Evolutionary conservation across 176 grass and related monocot species (phyloP), one percentile per base, ranked within the genome.

Genomic region (Chrysopogon serrulatus): DNA sequence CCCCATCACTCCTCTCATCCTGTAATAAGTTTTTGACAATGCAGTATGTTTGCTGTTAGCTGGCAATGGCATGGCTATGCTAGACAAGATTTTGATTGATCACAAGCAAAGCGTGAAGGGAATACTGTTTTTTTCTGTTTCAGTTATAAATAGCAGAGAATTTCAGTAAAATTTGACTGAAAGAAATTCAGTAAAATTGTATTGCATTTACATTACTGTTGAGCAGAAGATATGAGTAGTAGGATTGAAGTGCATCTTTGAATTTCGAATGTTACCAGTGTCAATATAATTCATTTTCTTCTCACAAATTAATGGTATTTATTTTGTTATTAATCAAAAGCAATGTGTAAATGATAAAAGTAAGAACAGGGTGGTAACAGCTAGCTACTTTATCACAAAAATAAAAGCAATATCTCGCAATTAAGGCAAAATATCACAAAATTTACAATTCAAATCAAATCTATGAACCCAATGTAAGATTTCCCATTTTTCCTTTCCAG

Each of bases 1-100:
- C 79, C 65, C 84, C 68, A 4, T 32, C 65, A 0, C 21, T 88
- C 86, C 65, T 62, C 33, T n/a, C 74, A 21, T 54, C 74, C 80
- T 88, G 65, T 6, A 21, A 49, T 4, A 21, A 39, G 11, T 15
- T 48, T n/a, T 70, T 8, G 7, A 23, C 84, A 79, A 24, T 31
- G 26, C 17, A 15, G 43, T 4, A 44, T 44, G 43, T 15, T 28
- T 57, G 34, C 19, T 71, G 39, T 72, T 48, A 86, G 54, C 17
- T 68, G 26, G 28, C 26, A 42, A 42, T 42, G 42, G 42, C 42
- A n/a, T 42, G 1, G 40, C 39, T 33, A 23, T 36, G 17, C 1
- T 67, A 34, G 26, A 79, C 10, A 68, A 6, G 5, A 0, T 43
- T 40, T 70, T 70, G 37, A 39, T 24, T 24, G 37, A 70, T 70